Evolutionary conservation across 2,329 filamentous ascomycete genomes (phyloP), one percentile per base, ranked within the genome.

Genomic region (Pleurostoma richardsiae): DNA sequence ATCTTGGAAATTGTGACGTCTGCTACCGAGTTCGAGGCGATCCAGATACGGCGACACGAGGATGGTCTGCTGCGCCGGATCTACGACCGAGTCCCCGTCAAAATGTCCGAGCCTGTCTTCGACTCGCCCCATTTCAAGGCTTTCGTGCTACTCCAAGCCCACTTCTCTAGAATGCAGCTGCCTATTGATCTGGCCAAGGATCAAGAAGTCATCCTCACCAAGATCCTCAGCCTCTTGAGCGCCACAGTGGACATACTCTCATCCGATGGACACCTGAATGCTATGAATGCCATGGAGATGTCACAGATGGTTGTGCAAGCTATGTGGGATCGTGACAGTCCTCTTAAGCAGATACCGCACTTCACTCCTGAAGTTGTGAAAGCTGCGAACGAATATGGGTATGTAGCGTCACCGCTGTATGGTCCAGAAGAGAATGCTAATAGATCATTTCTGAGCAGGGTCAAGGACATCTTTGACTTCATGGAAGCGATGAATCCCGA

Each of bases 81-180:
- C 55, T 97, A 99, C 66, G 91, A 96, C 59, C 86, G 90, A 44
- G 79, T 95, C 28, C 94, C 94, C 0, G 92, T 96, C 62, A 97
- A 97, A 77, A 94, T 97, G 86, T 80, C 88, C 1, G 81, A 96
- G 54, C 80, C 83, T 10, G 84, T 82, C 49, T 95, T 86, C 59
- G 90, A 96, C 64, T 94, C 90, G n/a, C 90, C 94, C 2, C 90
- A 97, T 63, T 97, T 97, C 79, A 99, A 99, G 71, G 88, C 92
- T 0, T 96, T 97, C 61, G 88, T 97, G n/a, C 77, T 99, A 41
- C 77, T 99, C 5, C 94, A 99, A 65, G 94, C 94, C 3, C 94
- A 99, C 69, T 99, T 99, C 68, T 95, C 91, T 4, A 82, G 95
- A 48, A 95, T 99, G 90, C 90, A 96, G 66, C 77, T 99, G 47